These are phyloP conservation scores for Cercospora zeina DNA, from an alignment of 2,329 filamentous ascomycete species.

Conservation along the genomic window DNA sequence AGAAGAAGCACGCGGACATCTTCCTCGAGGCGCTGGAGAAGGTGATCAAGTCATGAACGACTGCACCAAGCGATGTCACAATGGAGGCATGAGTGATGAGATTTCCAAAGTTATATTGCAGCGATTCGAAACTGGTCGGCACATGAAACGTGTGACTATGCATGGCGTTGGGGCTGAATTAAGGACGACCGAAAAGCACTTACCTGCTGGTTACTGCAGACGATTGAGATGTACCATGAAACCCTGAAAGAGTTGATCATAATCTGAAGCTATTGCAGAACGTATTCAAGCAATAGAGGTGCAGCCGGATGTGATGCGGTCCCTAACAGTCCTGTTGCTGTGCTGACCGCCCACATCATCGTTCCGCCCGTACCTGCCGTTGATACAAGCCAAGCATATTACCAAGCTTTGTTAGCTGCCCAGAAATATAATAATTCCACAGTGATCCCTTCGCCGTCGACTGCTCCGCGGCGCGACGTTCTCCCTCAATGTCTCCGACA, in stretches of 20 bases:
- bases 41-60: slow-evolving; percentile 36
- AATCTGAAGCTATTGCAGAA: not conserved
- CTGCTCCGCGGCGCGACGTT: not conserved
- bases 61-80: slow-evolving; percentile 4
- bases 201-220: not conserved
- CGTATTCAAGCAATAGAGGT: not conserved
- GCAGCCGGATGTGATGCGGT: no score
- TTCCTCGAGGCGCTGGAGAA: slow-evolving; percentile 58
- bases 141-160: slow-evolving; percentile 11
- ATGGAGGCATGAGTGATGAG: slow-evolving; percentile 2
- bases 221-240: slow-evolving; percentile 6
- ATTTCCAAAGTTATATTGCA: slow-evolving; percentile 16
- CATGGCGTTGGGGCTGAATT: slow-evolving; percentile 18
- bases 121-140: slow-evolving; percentile 15
- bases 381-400: not conserved
- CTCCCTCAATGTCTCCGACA: not conserved
- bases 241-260: not conserved
- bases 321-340: no score
- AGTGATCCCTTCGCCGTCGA: no score
- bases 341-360: slow-evolving; percentile 4
- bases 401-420: slow-evolving; percentile 3
- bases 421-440: no score
- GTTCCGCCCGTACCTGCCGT: not conserved
- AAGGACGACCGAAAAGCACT: slow-evolving; percentile 3
- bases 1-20: slow-evolving; percentile 86